phyloP scores from a whole-genome alignment of 441 rosid species.

The Gossypium schwendimanii region DNA sequence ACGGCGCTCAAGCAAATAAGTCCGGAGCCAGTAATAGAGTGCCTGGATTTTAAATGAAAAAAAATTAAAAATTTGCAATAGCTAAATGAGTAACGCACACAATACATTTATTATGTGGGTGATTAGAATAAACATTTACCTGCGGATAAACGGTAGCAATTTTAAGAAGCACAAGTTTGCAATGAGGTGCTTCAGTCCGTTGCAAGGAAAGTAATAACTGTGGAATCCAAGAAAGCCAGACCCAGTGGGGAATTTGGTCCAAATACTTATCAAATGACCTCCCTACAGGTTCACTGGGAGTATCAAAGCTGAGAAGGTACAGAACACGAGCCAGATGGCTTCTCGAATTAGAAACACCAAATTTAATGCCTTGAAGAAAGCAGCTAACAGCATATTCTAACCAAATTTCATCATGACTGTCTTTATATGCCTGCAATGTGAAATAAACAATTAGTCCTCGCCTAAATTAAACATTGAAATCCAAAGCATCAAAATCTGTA shows the following conservation, averaged over 20 bases:
- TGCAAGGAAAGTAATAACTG: conserved; percentile 94
- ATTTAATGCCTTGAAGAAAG: conserved; percentile 99
- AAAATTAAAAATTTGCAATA: conserved; percentile 12
- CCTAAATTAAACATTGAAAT: conserved; percentile 6
- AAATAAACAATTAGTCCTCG: conserved; percentile 19
- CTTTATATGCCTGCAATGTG: conserved; percentile 73
- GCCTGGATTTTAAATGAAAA: conserved; percentile 45
- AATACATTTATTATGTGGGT: neutral
- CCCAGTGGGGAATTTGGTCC: conserved; percentile 97
- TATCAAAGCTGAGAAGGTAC: conserved; percentile 95
- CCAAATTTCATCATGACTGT: conserved; percentile 86
- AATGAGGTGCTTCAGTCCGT: conserved; percentile 87
- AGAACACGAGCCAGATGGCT: conserved; percentile 96
- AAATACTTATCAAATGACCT: conserved; percentile 90
- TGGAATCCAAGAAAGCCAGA: conserved; percentile 99
- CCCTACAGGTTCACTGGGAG: conserved; percentile 85
- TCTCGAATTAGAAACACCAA: conserved; percentile 90
- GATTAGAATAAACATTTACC: conserved; percentile 30
- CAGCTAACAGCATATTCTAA: conserved; percentile 95
- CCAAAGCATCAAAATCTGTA: conserved; percentile 50
- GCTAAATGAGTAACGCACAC: neutral
- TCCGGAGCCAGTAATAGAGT: conserved; percentile 94
- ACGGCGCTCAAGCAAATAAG: conserved; percentile 95
- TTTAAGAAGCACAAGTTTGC: conserved; percentile 89
- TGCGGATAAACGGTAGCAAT: conserved; percentile 89